Evolutionary conservation across 768 basidiomycete genomes (phyloP).

Genomic region (Krasilnikovozyma curviuscula): DNA sequence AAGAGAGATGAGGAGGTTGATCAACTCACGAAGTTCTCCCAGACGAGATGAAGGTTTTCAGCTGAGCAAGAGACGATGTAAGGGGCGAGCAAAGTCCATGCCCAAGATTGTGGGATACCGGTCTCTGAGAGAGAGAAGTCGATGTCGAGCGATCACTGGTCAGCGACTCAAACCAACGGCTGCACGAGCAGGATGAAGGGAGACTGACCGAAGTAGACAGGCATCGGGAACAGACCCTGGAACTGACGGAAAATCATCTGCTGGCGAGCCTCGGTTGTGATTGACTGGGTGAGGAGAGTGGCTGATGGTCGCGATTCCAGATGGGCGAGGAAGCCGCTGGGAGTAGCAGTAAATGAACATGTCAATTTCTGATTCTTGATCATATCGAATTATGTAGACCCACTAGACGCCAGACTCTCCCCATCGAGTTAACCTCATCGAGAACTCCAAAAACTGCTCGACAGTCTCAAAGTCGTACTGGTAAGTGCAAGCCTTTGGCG

Average conservation of each 20-base stretch:
- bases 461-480: conserved; percentile 37
- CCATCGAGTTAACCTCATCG: conserved; percentile 31
- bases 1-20: no score
- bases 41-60: conserved; percentile 36
- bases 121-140: conserved; percentile 32
- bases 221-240: conserved; percentile 43
- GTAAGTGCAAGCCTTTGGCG: conserved; percentile 25
- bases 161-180: background rate
- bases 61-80: conserved; percentile 38
- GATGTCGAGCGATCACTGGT: conserved; percentile 12
- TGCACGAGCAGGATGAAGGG: background rate
- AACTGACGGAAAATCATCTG: conserved; percentile 48
- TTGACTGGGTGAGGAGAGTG: conserved; percentile 36
- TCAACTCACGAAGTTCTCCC: conserved; percentile 43
- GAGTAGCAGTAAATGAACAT: no score
- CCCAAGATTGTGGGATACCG: conserved; percentile 43
- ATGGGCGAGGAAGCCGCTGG: conserved; percentile 47
- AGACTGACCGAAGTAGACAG: conserved; percentile 21
- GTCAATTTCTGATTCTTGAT: background rate
- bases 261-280: conserved; percentile 45
- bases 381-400: background rate
- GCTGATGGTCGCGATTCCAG: conserved; percentile 40
- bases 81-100: conserved; percentile 41
- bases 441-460: background rate
- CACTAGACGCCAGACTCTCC: conserved; percentile 41